A percentile compares a stretch with the other conserved stretches of the same genome.
These are phyloP conservation scores for Capsella bursapastoris DNA, from an alignment of 345 rosid genomes.

Conservation along the genomic window DNA sequence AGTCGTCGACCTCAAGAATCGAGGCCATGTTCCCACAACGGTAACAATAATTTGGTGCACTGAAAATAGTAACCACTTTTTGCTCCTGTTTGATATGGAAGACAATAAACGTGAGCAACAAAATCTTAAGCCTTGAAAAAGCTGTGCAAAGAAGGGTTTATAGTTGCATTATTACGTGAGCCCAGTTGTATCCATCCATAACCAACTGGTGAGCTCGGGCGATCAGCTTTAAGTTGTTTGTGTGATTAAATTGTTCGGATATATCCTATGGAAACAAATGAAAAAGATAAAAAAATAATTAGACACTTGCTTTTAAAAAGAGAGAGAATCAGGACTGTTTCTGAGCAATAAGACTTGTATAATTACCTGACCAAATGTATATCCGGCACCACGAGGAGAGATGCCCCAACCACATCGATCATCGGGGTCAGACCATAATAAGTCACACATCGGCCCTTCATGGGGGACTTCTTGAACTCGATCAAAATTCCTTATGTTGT, in stretches of 20 bases:
- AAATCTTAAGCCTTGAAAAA: background rate
- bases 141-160: constrained; percentile 17
- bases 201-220: constrained; percentile 97
- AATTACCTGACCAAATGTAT: constrained; percentile 93
- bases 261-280: constrained; percentile 64
- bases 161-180: constrained; percentile 62
- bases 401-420: constrained; percentile 98
- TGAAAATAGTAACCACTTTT: constrained; percentile 95
- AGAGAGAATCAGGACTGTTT: constrained; percentile 13
- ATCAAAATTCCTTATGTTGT: constrained; percentile 88
- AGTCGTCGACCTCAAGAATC: constrained; percentile 90
- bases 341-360: constrained; percentile 3
- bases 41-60: constrained; percentile 95
- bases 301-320: constrained; percentile 2
- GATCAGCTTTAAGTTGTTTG: constrained; percentile 86
- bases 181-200: constrained; percentile 99
- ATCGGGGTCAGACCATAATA: constrained; percentile 98
- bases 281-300: constrained; percentile 11
- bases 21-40: constrained; percentile 99
- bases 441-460: constrained; percentile 99
- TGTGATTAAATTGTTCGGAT: constrained; percentile 94
- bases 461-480: constrained; percentile 98
- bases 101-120: constrained; percentile 13
- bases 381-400: constrained; percentile 97
- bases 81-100: constrained; percentile 64